Evolutionary conservation across 2,329 filamentous ascomycete genomes (phyloP).

Genomic region (Fusarium abutilonis): DNA sequence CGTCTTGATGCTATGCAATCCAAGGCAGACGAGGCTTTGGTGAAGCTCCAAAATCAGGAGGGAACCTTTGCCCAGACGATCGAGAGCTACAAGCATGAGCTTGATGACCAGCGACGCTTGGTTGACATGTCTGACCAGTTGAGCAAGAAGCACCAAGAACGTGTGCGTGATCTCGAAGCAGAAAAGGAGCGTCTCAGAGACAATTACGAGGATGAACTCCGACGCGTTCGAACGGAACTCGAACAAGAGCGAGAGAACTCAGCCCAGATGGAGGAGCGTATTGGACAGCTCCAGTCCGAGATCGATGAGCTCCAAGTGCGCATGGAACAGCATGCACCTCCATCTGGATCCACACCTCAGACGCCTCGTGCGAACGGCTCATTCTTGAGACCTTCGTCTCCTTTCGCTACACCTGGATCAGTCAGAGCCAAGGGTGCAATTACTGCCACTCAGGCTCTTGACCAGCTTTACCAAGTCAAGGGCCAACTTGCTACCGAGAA

Average conservation of each 20-base stretch:
- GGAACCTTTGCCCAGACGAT: conserved; percentile 84
- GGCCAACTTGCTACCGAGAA: conserved; percentile 77
- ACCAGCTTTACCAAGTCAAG: conserved; percentile 74
- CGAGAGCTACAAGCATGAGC: conserved; percentile 85
- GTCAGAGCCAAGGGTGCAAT: conserved; percentile 64
- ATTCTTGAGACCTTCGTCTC: conserved; percentile 64
- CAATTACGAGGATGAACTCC: conserved; percentile 69
- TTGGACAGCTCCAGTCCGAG: conserved; percentile 62
- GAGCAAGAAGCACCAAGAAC: conserved; percentile 74
- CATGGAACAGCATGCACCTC: conserved; percentile 55
- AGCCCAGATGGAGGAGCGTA: conserved; percentile 58
- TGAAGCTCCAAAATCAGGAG: conserved; percentile 84
- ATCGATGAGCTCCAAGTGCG: conserved; percentile 64
- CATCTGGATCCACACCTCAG: conserved; percentile 62
- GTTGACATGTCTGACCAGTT: conserved; percentile 84
- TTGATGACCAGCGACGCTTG: conserved; percentile 82
- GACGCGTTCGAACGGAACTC: conserved; percentile 65
- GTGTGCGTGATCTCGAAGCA: conserved; percentile 74
- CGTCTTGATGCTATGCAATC: conserved; percentile 84
- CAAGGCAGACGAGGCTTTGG: conserved; percentile 85
- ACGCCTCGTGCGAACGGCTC: conserved; percentile 70
- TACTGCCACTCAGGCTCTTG: conserved; percentile 70
- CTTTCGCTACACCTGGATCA: conserved; percentile 68
- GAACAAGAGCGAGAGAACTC: conserved; percentile 63
- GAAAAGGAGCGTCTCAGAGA: conserved; percentile 70